These are phyloP conservation scores for Metschnikowia lachancei DNA, from an alignment of 805 yeast genomes.

Conservation along the genomic window DNA sequence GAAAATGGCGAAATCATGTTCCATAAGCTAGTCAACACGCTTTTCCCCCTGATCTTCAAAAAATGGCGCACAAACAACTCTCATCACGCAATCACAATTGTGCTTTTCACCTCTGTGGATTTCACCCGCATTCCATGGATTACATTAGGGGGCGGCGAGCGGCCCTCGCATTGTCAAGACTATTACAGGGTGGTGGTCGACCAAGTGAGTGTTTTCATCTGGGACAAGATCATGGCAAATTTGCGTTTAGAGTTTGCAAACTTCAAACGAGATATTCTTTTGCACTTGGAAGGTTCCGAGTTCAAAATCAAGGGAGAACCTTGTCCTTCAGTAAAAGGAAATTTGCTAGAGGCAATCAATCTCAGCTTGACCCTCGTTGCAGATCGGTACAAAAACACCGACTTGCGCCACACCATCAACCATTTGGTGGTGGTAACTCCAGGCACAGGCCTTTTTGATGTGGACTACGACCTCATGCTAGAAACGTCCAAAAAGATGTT, in stretches of 20 bases:
- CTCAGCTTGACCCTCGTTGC: slow-evolving; percentile 74
- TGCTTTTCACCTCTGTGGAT: slow-evolving; percentile 81
- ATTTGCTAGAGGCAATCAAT: slow-evolving; percentile 81
- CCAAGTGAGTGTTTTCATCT: slow-evolving; percentile 80
- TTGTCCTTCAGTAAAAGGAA: slow-evolving; percentile 86
- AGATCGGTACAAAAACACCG: slow-evolving; percentile 79
- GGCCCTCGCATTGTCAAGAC: slow-evolving; percentile 65
- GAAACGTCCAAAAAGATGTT: slow-evolving; percentile 74
- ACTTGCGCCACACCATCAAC: slow-evolving; percentile 84
- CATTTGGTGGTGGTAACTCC: slow-evolving; percentile 87
- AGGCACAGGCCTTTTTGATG: slow-evolving; percentile 91
- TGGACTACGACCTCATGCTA: slow-evolving; percentile 71
- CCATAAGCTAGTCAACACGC: slow-evolving; percentile 86
- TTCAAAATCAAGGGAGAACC: slow-evolving; percentile 45
- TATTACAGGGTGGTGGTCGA: slow-evolving; percentile 93
- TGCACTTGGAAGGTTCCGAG: slow-evolving; percentile 43
- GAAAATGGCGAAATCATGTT: slow-evolving; percentile 94
- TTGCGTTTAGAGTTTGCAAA: slow-evolving; percentile 80
- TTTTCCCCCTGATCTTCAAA: slow-evolving; percentile 84
- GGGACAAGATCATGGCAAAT: slow-evolving; percentile 91
- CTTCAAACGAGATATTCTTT: slow-evolving; percentile 70
- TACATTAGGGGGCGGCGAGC: slow-evolving; percentile 66
- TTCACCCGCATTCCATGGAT: slow-evolving; percentile 50
- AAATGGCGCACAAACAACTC: slow-evolving; percentile 85
- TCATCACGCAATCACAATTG: slow-evolving; percentile 88